phyloP scores from a whole-genome alignment of 345 rosid species.

The Citrus unshiu region DNA sequence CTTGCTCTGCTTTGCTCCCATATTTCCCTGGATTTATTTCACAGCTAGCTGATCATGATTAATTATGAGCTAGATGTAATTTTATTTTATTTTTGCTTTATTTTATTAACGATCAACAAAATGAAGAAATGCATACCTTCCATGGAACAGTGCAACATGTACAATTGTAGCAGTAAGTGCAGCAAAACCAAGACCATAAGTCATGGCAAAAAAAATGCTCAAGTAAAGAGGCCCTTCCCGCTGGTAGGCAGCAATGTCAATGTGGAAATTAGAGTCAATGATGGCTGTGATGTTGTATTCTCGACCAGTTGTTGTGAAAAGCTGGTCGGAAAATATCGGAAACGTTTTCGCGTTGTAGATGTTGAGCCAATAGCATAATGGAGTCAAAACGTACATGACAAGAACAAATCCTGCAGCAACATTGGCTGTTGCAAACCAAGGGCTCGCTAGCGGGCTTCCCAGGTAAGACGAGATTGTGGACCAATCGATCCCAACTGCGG shows the following conservation, averaged over 20 bases:
- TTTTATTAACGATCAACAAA: not conserved
- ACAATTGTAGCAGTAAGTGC: conserved; percentile 79
- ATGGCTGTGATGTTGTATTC: conserved; percentile 74
- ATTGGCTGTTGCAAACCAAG: conserved; percentile 98
- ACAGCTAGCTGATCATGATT: too few relatives aligned
- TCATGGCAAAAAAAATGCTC: conserved; percentile 81
- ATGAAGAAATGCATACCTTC: conserved; percentile 43
- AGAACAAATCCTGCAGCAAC: conserved; percentile 74
- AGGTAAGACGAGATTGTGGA: conserved; percentile 92
- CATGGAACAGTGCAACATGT: conserved; percentile 86
- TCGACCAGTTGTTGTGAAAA: conserved; percentile 66
- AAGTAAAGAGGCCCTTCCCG: conserved; percentile 80
- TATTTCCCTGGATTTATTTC: conserved; percentile 55
- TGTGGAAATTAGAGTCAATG: conserved; percentile 67
- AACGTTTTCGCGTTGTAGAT: conserved; percentile 78
- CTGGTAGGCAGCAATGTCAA: conserved; percentile 69
- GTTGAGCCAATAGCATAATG: conserved; percentile 72
- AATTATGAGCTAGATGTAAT: not conserved
- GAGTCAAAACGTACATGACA: conserved; percentile 73
- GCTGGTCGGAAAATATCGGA: conserved; percentile 73
- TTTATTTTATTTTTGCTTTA: not conserved
- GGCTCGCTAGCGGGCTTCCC: conserved; percentile 99
- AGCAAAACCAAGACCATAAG: conserved; percentile 90
- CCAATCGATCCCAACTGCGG: conserved; percentile 81
- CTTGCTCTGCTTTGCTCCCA: conserved; percentile 85